Base-by-base conservation (phyloP, 306 rosid genomes). In the Aeschynomene evenia region DNA sequence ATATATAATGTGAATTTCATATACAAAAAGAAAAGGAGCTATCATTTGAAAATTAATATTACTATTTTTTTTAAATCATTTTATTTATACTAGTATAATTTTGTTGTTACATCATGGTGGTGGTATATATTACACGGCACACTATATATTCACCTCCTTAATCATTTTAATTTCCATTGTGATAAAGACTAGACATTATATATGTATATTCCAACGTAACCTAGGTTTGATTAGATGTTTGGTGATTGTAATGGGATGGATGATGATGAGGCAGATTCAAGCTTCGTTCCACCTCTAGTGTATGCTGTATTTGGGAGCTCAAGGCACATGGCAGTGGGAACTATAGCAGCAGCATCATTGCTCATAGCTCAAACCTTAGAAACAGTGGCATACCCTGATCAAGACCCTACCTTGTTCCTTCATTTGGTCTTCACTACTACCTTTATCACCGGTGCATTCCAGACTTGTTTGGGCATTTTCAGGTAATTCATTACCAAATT, bases 281-380 rank as follows among this genome's bases (percentile, higher is more conserved):
- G 97, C 36, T 90, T 90, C 36, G 91, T 88, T 20, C 98, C 98
- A 12, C 96, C 98, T 9, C 5, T 93, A 0, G 52, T 93, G 18
- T 93, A 93, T 22, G 81, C 96, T 24, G 5, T 93, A 1, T 82
- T 93, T 46, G 98, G 98, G 55, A 86, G 83, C 67, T 93, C 98
- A 0, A 90, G 84, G 80, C 89, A 93, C 81, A 62, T 92, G 65
- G 95, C 98, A 2, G 98, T 92, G 80, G 98, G 98, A 36, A 88
- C 90, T 0, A 76, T 90, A 63, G 96, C 98, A 1, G 87, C 96
- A 1, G 83, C 88, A 65, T 89, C 96, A 3, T 62, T 92, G 82
- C 90, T 92, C 3, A 73, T 90, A 6, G 63, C 60, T 1, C 55
- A 82, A 9, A 84, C 66, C 12, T 61, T 92, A 36, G 76, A 81